Evolutionary conservation across 768 basidiomycete species (phyloP), one percentile per base, ranked within the genome.

Genomic region (Tylopilus sp.): DNA sequence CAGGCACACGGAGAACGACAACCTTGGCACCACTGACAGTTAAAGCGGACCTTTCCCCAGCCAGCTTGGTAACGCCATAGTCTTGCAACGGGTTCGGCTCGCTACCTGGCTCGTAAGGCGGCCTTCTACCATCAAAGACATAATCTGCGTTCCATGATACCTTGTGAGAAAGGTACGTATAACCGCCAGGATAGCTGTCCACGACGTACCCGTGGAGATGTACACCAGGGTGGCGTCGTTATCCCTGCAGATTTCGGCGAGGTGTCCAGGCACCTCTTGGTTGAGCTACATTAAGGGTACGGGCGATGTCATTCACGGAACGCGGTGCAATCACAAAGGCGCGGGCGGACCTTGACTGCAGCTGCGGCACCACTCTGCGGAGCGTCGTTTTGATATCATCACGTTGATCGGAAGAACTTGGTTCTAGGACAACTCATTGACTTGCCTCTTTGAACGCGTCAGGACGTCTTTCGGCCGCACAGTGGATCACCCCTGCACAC

Each of bases 51-150:
- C 84, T 59, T 73, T 99, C 97, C 2, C 93, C 96, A 22, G 86
- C 89, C 31, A 85, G 78, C 70, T 99, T 99, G 4, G 89, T 87
- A 60, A 78, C 72, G 2, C 92, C 96, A 30, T 99, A 99, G 16
- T 89, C 74, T 50, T 99, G 89, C 31, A 98, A 72, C 1, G 96
- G 96, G 64, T 93, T 91, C 13, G 91, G 82, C 29, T 70, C 63
- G 14, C 86, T 83, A 8, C 77, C 76, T 0, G 92, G 87, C 7
- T 80, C 77, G 73, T 99, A 99, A 0, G 94, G 93, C 4, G 96
- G 92, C 1, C 86, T 84, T n/a, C 80, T 85, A 2, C 96, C 96
- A 57, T 95, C 92, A 64, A 98, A 98, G 16, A 99, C 93, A 71
- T 98, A 98, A 71, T 99, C 94, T 87, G 59, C 26, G 24, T 48